Conservation (phyloP, 2,329 filamentous ascomycete genomes). For the Colletotrichum liriopes region DNA sequence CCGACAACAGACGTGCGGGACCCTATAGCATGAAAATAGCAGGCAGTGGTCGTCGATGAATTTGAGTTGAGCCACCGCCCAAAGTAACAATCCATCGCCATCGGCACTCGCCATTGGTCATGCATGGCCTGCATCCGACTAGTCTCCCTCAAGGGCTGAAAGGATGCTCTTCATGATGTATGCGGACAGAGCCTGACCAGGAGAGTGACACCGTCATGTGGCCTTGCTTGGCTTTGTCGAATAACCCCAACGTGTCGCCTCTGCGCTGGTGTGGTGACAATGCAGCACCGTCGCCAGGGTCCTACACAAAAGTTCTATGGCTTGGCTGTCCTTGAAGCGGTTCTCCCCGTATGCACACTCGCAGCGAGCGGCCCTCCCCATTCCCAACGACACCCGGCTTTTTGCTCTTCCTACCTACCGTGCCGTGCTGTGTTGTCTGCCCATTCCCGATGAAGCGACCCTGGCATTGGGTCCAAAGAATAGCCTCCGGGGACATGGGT, state of each 20-base stretch:
- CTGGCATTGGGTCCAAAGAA: conserved; percentile 37
- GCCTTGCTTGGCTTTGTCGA: conserved; percentile 10
- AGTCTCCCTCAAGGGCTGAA: conserved; percentile 20
- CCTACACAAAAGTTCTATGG: conserved; percentile 32
- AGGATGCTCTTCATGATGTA: conserved; percentile 11
- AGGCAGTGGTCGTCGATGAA: background rate
- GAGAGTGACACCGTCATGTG: conserved; percentile 34
- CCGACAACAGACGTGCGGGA: conserved; percentile 19
- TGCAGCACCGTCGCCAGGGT: conserved; percentile 27
- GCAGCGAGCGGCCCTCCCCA: conserved; percentile 18
- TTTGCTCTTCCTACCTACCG: conserved; percentile 16
- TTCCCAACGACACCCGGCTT: conserved; percentile 21
- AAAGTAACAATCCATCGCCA: conserved; percentile 34
- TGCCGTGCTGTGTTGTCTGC: conserved; percentile 10
- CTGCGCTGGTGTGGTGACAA: conserved; percentile 36
- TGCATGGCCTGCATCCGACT: conserved; percentile 22
- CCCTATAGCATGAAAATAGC: conserved; percentile 20
- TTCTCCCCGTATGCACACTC: background rate
- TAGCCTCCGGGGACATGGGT: conserved; percentile 37
- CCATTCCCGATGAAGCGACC: conserved; percentile 30
- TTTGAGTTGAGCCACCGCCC: conserved; percentile 19
- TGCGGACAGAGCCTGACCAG: conserved; percentile 28
- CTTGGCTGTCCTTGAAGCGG: conserved; percentile 30
- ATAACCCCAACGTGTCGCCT: conserved; percentile 10
- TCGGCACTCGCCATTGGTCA: conserved; percentile 16